Percentiles rank a stretch among this genome's conserved stretches.
Evolutionary conservation across 257 asterid genomes (phyloP).

Genomic region (Oldenlandia corymbosa): DNA sequence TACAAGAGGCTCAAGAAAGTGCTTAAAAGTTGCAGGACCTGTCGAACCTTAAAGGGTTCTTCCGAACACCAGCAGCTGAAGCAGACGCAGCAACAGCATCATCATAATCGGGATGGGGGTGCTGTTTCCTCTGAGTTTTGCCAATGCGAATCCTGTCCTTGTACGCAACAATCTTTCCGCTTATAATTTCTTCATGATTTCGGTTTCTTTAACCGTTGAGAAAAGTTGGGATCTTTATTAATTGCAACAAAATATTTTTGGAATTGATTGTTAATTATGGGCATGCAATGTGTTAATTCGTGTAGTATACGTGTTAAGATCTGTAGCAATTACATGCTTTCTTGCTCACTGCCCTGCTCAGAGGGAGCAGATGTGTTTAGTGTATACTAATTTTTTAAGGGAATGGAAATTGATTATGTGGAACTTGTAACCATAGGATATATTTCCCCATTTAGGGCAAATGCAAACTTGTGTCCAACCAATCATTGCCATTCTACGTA

Average conservation of each 20-base stretch:
- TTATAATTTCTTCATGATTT: too few relatives aligned
- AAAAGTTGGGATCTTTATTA: not conserved
- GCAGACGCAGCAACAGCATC: too few relatives aligned
- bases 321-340: not conserved
- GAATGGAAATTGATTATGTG: not conserved
- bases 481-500: too few relatives aligned
- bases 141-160: constrained; percentile 45
- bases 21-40: constrained; percentile 57
- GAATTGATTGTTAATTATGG: not conserved
- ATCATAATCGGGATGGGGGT: constrained; percentile 4
- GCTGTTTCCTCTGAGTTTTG: constrained; percentile 20
- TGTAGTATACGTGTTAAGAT: not conserved
- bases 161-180: constrained; percentile 22
- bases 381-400: not conserved
- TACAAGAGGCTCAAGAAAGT: constrained; percentile 86
- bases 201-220: not conserved
- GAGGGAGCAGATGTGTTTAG: too few relatives aligned
- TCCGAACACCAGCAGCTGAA: too few relatives aligned
- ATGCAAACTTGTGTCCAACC: not conserved
- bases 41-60: constrained; percentile 33
- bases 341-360: not conserved
- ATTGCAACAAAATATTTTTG: not conserved
- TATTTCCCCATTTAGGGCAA: not conserved
- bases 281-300: not conserved
- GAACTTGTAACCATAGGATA: not conserved